Base-by-base conservation (phyloP, 2,329 filamentous ascomycete genomes). In the Diplodia scrobiculata region DNA sequence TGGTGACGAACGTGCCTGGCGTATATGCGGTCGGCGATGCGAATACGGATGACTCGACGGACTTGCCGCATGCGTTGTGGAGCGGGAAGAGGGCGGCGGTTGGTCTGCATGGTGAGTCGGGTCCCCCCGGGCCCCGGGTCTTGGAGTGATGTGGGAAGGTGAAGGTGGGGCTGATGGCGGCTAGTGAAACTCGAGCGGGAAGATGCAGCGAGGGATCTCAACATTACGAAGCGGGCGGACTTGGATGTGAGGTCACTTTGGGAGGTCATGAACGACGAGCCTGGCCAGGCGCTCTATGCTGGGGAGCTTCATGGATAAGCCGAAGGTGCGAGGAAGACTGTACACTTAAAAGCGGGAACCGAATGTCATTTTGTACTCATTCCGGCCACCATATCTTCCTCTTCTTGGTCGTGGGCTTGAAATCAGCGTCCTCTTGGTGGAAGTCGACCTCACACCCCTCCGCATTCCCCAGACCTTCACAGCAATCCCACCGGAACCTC, bases 11-110 rank as follows among this genome's bases (percentile, higher is more conserved):
- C 11, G 55, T 60, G 41, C 41, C 55, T 0, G 55, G 55, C 27
- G 55, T 60, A 27, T 60, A 60, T 21, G 55, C 55, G 3, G 55
- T 60, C 4, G 55, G 41, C 5, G 55, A 60, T 17, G 55, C 55
- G 27, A 60, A 60, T 17, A 60, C 55, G 5, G 41, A 60, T n/a
- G 50, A 60, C 41, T 60, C 55, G 41, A 60, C 55, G 41, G 50
- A 60, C 11, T 6, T 60, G 17, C 55, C 55, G 55, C 55, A 60
- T 17, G 55, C 55, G 7, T 41, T 60, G 25, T 60, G 55, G 55
- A 60, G 55, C 29, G 55, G 55, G 3, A 60, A 60, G 55, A 27
- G 41, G 14, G 55, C 55, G 10, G 55, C 55, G 10, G 55, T 60
- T 27, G 21, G 38, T 29, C 27, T 60, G 27, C 55, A 60, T 17